phyloP scores from a whole-genome alignment of 164 flowering plant genomes.

The Piper betle region DNA sequence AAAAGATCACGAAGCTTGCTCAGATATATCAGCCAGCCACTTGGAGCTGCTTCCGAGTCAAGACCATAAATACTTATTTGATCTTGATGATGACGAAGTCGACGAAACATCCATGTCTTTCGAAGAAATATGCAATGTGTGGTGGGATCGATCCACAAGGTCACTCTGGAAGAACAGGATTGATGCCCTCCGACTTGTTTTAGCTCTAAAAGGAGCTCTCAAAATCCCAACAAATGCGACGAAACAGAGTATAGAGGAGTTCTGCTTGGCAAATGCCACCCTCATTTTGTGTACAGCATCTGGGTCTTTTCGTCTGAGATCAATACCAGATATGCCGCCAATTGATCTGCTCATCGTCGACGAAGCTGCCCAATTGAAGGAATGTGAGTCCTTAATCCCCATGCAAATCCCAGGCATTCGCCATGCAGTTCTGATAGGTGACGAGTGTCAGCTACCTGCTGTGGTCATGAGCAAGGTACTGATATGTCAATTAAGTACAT shows the following conservation, averaged over 20 bases:
- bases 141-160: too few species aligned
- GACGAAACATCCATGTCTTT: too few species aligned
- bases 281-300: slow-evolving; percentile 43
- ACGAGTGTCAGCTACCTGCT: slow-evolving; percentile 50
- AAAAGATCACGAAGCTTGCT: too few species aligned
- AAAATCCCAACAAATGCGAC: neutral
- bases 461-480: slow-evolving; percentile 35
- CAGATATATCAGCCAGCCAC: too few species aligned
- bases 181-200: too few species aligned
- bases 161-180: too few species aligned
- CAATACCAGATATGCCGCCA: slow-evolving; percentile 4
- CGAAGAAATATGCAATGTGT: too few species aligned
- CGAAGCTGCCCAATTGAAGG: slow-evolving; percentile 61
- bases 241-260: slow-evolving; percentile 7
- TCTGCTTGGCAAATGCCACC: slow-evolving; percentile 23
- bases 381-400: slow-evolving; percentile 46
- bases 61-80: too few species aligned
- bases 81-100: too few species aligned
- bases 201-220: too few species aligned
- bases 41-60: too few species aligned
- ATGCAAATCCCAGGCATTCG: slow-evolving; percentile 30
- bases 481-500: too few species aligned
- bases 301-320: slow-evolving; percentile 14
- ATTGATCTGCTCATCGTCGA: slow-evolving; percentile 28
- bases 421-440: slow-evolving; percentile 48